Evolutionary conservation across 2,329 filamentous ascomycete genomes (phyloP), one percentile per base, ranked within the genome.

Genomic region (Cladosporium phlei): DNA sequence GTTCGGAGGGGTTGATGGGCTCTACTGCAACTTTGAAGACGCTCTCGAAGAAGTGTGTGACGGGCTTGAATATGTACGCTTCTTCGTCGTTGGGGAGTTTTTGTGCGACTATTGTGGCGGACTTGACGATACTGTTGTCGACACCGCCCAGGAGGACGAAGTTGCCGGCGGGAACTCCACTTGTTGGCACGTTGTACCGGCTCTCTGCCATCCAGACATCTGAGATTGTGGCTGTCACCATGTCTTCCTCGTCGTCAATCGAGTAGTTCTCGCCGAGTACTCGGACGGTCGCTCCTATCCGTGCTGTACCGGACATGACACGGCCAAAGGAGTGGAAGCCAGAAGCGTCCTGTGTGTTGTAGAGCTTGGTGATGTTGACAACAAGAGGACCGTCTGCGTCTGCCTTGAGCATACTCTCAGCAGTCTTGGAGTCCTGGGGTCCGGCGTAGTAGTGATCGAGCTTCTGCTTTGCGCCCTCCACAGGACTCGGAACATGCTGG

Each of bases 101-200:
- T 29, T 82, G 80, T 1, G 88, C 81, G 22, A 98, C 82, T 38
- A 98, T 77, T 0, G 93, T 98, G 7, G 93, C 93, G 2, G 89
- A 91, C 69, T 98, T 98, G 69, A 97, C 88, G 58, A 98, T 97
- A 4, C 90, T 96, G 66, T 97, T 97, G 71, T 97, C 91, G 21
- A 98, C 83, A 11, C 91, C 93, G 46, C 86, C 83, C 12, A 98
- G 76, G n/a, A 98, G 72, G 11, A 94, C 91, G 75, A 88, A 86
- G 63, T 94, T 96, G 33, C 93, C 93, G 1, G 93, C 93, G 5
- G 93, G 93, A 20, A 98, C 83, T 39, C 93, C 93, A 56, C 89
- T 88, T 0, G 88, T 90, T 2, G 88, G 82, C 37, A 98, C 86
- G 56, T 90, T 95, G 70, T 98, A 98, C 61, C 90, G 77, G 19